Conservation (phyloP, 305 asterid species). For the Vinca major region DNA sequence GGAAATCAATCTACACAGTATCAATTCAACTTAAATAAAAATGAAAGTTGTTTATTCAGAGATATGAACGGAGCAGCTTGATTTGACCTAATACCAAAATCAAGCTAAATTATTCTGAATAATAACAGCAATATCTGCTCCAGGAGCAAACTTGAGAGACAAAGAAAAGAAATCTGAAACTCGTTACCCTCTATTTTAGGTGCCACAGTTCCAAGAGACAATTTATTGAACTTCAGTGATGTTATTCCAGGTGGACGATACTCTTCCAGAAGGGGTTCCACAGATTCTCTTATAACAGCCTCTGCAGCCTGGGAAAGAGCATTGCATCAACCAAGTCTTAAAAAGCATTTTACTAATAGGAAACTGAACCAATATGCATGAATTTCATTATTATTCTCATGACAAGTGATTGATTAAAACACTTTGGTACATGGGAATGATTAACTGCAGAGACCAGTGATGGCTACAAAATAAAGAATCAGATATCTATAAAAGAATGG, state of each 20-base stretch:
- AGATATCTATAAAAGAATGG: not conserved
- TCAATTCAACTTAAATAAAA: not conserved
- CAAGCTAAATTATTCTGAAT: not conserved
- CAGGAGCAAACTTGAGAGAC: not conserved
- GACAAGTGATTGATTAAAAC: not conserved
- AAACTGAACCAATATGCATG: not conserved
- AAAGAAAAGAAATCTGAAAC: not conserved
- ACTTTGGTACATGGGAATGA: not conserved
- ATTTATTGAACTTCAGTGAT: slow-evolving; percentile 77
- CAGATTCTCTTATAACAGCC: slow-evolving; percentile 82
- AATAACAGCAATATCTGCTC: not conserved
- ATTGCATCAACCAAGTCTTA: slow-evolving; percentile 7
- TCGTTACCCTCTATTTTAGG: slow-evolving; percentile 89
- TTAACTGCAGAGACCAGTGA: not conserved
- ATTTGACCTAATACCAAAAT: not conserved
- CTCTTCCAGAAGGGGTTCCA: slow-evolving; percentile 91
- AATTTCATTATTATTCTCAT: not conserved
- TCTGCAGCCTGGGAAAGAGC: slow-evolving; percentile 70
- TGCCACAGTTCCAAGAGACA: slow-evolving; percentile 95
- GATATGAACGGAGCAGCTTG: not conserved
- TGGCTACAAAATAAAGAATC: not conserved
- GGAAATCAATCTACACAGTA: slow-evolving; percentile 2
- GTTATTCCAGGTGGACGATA: slow-evolving; percentile 85
- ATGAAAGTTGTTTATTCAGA: not conserved
- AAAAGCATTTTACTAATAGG: not conserved